Base-by-base conservation (phyloP, 1,139 yeast species). In the Casaregolazyma suthepensis region DNA sequence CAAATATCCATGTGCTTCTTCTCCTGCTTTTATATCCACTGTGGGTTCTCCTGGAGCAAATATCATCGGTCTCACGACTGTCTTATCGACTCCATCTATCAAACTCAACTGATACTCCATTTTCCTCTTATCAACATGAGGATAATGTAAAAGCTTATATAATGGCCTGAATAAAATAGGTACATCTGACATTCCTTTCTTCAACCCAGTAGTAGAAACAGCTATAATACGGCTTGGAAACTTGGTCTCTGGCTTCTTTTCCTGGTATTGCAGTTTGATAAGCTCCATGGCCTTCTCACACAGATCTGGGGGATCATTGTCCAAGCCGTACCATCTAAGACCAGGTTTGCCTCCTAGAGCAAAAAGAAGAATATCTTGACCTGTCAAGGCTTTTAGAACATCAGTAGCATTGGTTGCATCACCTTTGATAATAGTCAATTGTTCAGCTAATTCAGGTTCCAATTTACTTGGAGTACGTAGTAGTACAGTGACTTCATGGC, bases 321-420 rank as follows among this genome's bases (percentile, higher is more conserved):
- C 35, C 29, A 52, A 18, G 19, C 56, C 56, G 18, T 50, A 31
- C 45, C 38, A 48, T 13, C 47, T 9, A 44, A 48, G 42, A 13
- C 19, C 19, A n/a, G 55, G 56, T 29, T 29, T 38, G 26, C 48
- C 52, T 13, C 55, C 56, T 44, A 54, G n/a, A n/a, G 52, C 40
- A 19, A 46, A 48, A 20, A 54, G 18, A 15, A 54, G 37, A 6
- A 54, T 29, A 37, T 54, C 55, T 12, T 48, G 45, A 17, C 46
- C 46, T 5, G 18, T 29, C 12, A 54, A 19, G 5, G 43, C 40
- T 10, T 23, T 44, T 31, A 29, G 38, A 26, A 54, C 48, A 22
- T 42, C 53, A 5, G 48, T 52, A 2, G 45, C 17, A 17, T 52
- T 43, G 3, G 49, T 29, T 13, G 50, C 56, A 48, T 54, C 54